Evolutionary conservation across 371 early-diverging fungal species (phyloP), one percentile per base, ranked within the genome.

Genomic region (Batkoa obscura): DNA sequence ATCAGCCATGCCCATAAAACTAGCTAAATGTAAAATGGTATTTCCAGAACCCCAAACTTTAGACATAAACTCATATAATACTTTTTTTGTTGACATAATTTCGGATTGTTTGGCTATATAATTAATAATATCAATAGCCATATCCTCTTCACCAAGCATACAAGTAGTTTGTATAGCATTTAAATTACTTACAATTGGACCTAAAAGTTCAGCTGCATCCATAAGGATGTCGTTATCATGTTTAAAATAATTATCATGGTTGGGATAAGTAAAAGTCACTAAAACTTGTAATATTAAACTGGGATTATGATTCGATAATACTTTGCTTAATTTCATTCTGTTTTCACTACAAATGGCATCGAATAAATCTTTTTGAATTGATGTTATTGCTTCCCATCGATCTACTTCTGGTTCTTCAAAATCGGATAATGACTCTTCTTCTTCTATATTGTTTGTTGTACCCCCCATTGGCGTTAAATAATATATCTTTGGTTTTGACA

Each of bases 11-110:
- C 81, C 79, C 55, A 77, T 58, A 58, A 80, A 83, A n/a, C 72
- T 67, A 1, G 86, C 86, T 50, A 85, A 55, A 58, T 83, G 83
- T 36, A 85, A 64, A 2, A 74, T 71, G 0, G 83, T 79, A 62
- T 83, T 81, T 9, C 83, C 80, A 60, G 75, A 62, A 49, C 74
- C 74, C 78, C 80, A 85, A 34, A 79, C 64, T 57, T 75, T 72
- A 52, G 77, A 73, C 67, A 85, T 69, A 62, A 81, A 82, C 49
- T 76, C 77, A 57, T 68, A 73, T n/a, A 79, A 68, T 9, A 80
- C 70, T 57, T 75, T 74, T 50, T 72, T 70, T 2, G 75, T 69
- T 43, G 72, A 72, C 49, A 76, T 71, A 39, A 69, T 71, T 36
- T 75, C 71, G 0, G 77, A 76, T 3, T 69, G 66, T 23, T 58